Evolutionary conservation across 176 grass and related monocot species (phyloP).

Genomic region (Pharus latifolius): DNA sequence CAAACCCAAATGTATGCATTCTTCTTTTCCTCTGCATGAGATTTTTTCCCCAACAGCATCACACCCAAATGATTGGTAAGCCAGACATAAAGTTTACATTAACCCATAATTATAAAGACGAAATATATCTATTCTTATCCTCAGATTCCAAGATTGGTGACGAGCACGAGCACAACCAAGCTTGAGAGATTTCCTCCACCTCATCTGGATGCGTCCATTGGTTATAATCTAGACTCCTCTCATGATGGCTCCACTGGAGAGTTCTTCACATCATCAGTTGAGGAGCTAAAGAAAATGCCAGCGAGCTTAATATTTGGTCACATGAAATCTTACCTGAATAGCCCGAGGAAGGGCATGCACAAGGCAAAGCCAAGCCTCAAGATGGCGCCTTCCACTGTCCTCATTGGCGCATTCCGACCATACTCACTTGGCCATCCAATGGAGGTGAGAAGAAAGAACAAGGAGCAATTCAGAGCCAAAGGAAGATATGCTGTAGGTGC

Average conservation of each 20-base stretch:
- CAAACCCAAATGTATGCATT: constrained; percentile 35
- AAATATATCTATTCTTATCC: constrained; percentile 10
- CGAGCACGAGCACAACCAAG: constrained; percentile 61
- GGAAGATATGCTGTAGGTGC: constrained; percentile 29
- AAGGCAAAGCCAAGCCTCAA: constrained; percentile 45
- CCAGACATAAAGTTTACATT: neutral
- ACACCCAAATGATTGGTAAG: neutral
- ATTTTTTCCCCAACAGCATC: neutral
- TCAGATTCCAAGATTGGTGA: constrained; percentile 68
- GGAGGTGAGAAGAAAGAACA: constrained; percentile 53
- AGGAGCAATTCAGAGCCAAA: constrained; percentile 41
- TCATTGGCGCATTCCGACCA: constrained; percentile 60
- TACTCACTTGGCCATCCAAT: constrained; percentile 48
- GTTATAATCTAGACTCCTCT: constrained; percentile 27
- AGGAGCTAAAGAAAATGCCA: constrained; percentile 42
- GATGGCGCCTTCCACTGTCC: constrained; percentile 42
- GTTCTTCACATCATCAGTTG: constrained; percentile 48
- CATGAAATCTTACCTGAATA: constrained; percentile 46
- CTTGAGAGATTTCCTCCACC: constrained; percentile 86
- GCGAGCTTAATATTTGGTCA: constrained; percentile 24
- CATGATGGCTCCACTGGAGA: constrained; percentile 28
- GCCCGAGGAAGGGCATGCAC: constrained; percentile 28
- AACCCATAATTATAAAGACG: neutral
- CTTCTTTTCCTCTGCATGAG: neutral
- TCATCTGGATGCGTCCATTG: constrained; percentile 81